Conservation (phyloP, 352 stramenopile species). For the Globisporangium apiculatum region DNA sequence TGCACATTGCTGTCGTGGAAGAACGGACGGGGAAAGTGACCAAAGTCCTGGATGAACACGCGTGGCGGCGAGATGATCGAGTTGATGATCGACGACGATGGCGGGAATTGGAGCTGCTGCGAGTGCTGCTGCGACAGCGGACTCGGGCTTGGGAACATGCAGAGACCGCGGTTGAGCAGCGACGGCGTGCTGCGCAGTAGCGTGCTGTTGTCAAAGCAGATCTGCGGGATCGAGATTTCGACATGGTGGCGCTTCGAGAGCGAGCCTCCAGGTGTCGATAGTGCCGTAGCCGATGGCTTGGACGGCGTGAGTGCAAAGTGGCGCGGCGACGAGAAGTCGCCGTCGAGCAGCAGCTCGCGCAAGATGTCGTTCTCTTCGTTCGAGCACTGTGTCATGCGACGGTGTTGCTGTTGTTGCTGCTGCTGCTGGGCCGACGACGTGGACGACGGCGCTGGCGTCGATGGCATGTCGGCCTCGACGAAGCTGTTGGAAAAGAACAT, state of each 20-base stretch:
- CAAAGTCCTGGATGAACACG: constrained; percentile 76
- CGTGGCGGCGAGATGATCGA: constrained; percentile 65
- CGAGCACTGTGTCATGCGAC: constrained; percentile 29
- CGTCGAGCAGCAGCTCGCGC: constrained; percentile 62
- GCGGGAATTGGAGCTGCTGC: constrained; percentile 9
- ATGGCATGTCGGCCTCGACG: constrained; percentile 38
- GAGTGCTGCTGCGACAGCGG: constrained; percentile 22
- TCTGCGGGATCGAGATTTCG: constrained; percentile 64
- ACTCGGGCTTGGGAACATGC: constrained; percentile 26
- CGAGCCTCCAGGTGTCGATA: constrained; percentile 9
- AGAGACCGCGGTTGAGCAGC: constrained; percentile 37
- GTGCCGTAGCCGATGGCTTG: constrained; percentile 24
- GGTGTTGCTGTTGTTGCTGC: constrained; percentile 13
- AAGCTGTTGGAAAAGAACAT: constrained; percentile 78
- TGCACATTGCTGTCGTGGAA: constrained; percentile 36
- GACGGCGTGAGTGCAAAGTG: constrained; percentile 38
- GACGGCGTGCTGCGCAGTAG: constrained; percentile 50
- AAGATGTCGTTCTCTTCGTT: constrained; percentile 71
- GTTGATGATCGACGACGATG: constrained; percentile 37
- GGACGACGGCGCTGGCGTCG: too few species aligned
- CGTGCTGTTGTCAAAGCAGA: constrained; percentile 61
- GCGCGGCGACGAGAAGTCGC: constrained; percentile 58
- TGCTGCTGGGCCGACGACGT: background rate
- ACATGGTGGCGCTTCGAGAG: constrained; percentile 51
- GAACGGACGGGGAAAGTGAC: constrained; percentile 48